Evolutionary conservation across 192 early-diverging fungal species (phyloP), one percentile per base, ranked within the genome.

Genomic region (Coemansia sp.): DNA sequence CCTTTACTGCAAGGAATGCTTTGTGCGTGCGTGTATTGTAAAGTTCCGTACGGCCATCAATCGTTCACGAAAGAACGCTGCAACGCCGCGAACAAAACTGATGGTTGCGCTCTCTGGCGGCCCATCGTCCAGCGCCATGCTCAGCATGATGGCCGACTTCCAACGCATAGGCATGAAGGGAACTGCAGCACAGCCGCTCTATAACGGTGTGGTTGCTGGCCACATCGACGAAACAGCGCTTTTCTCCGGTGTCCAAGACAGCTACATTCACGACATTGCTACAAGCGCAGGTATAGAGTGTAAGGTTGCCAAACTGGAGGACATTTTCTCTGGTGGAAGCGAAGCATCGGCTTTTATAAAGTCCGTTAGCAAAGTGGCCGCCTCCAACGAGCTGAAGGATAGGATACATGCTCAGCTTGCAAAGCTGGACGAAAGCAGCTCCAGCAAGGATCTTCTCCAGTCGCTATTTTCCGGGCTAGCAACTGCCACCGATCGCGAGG

Each of bases 41-140:
- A 91, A 92, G 68, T 94, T 92, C 71, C 81, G 91, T 68, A 83
- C 84, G 4, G 86, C 84, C 3, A 57, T 92, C 20, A 84, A 84
- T 60, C 86, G 86, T 44, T 83, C 87, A 8, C 71, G 77, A 36
- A 72, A 79, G 23, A 68, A 76, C 49, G 49, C 69, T 43, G 67
- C 69, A 14, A 45, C 1, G 49, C 34, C 72, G n/a, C 20, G 77
- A 66, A 8, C 87, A 76, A 91, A 89, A 49, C 86, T 88, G 12
- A 73, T 95, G 73, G 68, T 96, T 16, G 95, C 94, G 11, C 84
- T 93, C 34, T 97, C 95, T 4, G 95, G 94, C 35, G 95, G 95
- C 0, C 73, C 89, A 5, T 87, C 92, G 7, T 96, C 94, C 67
- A 92, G 89, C 35, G 85, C 89, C 0, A 72, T 94, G 76, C 72